Evolutionary conservation across 495 filamentous ascomycete species (phyloP), one percentile per base, ranked within the genome.

Genomic region (Penicillium parvum): DNA sequence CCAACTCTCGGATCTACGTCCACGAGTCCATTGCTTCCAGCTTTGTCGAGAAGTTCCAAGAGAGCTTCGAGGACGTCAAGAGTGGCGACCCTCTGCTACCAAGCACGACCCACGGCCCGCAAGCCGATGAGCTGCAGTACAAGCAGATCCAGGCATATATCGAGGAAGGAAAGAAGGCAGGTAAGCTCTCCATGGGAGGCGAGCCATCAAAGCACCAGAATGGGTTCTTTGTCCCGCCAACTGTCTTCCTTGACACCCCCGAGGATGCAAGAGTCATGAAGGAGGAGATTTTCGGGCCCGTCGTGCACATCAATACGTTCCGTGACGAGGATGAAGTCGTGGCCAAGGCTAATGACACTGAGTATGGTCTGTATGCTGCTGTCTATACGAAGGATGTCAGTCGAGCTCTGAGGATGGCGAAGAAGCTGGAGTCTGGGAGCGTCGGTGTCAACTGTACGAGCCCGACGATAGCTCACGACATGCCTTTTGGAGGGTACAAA

Each of bases 111-210:
- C 89, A 91, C 65, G 90, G 90, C 28, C 90, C 90, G 9, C 89
- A 94, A 60, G 84, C 91, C 42, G 89, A 85, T 19, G 71, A 91
- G 61, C 55, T 87, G 2, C 90, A 95, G 62, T 94, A 78, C 53
- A 85, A 95, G 61, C 80, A 85, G 35, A 84, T 96, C 66, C 91
- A 94, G 83, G 72, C 74, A 49, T 94, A 90, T 68, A 94, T 96
- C 57, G 71, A 91, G 50, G 62, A 74, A 37, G 90, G 88, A 37
- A 88, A 86, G 74, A 75, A 81, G 48, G 75, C 72, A 32, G 90
- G 88, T 10, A 52, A 45, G 10, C 40, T 57, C 19, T 17, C 27
- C 1, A 9, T 58, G 36, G 61, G 40, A 3, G 45, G 30, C 2
- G 38, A 34, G n/a, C 28, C 33, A 5, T 15, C 41, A 7, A 20